A percentile compares a stretch with the other conserved stretches of the same genome.
These are phyloP conservation scores for Apophysomyces ossiformis DNA, from an alignment of 371 early-diverging fungal species.

Conservation along the genomic window DNA sequence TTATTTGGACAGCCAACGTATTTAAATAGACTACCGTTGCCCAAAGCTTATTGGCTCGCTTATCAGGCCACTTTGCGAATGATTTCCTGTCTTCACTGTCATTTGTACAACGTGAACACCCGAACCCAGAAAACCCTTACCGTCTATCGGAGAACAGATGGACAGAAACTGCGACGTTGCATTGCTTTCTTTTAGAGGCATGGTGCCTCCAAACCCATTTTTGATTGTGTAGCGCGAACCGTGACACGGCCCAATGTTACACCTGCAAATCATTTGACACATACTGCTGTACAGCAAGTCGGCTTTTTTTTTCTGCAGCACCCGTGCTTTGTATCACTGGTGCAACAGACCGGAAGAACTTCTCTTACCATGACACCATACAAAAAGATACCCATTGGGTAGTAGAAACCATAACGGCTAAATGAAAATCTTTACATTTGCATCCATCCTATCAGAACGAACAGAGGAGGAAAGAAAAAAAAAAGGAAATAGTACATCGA, in stretches of 20 bases:
- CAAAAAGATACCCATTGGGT: too few relatives aligned
- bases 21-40: background rate
- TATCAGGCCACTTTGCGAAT: slow-evolving; percentile 1
- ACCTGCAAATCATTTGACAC: background rate
- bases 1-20: background rate
- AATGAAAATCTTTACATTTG: too few relatives aligned
- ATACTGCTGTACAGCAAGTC: background rate
- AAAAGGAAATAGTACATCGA: too few relatives aligned
- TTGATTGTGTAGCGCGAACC: background rate
- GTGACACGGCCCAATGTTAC: background rate
- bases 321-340: background rate
- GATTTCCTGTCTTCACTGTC: background rate
- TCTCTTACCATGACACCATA: too few relatives aligned
- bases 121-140: slow-evolving; percentile 2
- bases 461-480: too few relatives aligned
- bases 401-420: too few relatives aligned
- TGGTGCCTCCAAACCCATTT: background rate
- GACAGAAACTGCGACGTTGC: background rate
- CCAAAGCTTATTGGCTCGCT: background rate
- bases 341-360: background rate
- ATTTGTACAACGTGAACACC: background rate
- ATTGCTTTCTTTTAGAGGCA: background rate
- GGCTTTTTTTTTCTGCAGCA: background rate
- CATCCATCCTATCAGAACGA: too few relatives aligned
- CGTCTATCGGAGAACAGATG: background rate